Base-by-base conservation (phyloP, 352 stramenopile genomes). In the Phytophthora quininea region DNA sequence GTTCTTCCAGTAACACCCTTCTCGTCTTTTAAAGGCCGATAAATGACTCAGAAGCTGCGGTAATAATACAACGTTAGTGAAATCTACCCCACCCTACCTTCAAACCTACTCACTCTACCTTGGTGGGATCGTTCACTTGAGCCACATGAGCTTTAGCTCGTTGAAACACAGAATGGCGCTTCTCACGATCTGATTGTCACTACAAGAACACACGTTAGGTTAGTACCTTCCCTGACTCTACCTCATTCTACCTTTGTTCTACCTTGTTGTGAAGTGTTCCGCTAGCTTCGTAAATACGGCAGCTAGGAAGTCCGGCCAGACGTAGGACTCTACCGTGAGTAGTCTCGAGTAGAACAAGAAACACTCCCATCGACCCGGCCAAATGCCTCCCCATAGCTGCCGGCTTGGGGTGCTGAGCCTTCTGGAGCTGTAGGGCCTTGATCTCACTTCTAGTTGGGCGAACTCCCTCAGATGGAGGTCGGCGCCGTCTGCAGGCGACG, bases 271-370 rank as follows among this genome's bases (percentile, higher is more conserved):
- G 61, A 82, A 90, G 49, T 88, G 76, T 45, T 90, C 81, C 7
- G 73, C 74, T 14, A 90, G 33, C 50, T 88, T 88, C 2, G 76
- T 79, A 45, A 77, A 83, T 8, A 87, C 77, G 3, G 73, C 75
- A 12, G 79, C 67, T 0, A 90, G 70, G 58, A 90, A 90, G 66
- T 90, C 81, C 37, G 81, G 81, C 77, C 77, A 90, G n/a, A 68
- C 54, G 68, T 86, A 85, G 12, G 81, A 79, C 57, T 90, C 81
- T 15, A 74, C 65, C 4, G 81, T 87, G 50, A 88, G 77, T 7
- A 90, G 70, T 19, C 78, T 60, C 30, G 71, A 42, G 62, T 87
- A 88, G 62, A 86, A 90, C 53, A 70, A 45, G 35, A 90, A 74
- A 59, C 77, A 82, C 60, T 89, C 80, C 69, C 24, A 88, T 48